Base-by-base conservation (phyloP, 805 yeast genomes). In the Wickerhamiella allomyrinae region DNA sequence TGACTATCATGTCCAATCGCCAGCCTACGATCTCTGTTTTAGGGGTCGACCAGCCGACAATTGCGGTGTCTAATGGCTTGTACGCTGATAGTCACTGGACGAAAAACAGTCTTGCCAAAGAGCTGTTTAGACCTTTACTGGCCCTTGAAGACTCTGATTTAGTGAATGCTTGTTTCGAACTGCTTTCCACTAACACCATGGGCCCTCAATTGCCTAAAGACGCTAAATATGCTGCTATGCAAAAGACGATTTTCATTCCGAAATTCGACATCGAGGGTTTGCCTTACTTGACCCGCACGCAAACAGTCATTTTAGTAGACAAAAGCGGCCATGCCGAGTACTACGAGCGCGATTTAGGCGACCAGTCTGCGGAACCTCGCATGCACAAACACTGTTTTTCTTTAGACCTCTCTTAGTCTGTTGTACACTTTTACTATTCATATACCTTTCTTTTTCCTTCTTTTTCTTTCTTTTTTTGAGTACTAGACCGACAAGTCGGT, bases 211-310 rank as follows among this genome's bases (percentile, higher is more conserved):
- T 27, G 15, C 17, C 48, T 6, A 48, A 48, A 17, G 43, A 52
- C 13, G 57, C 53, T 2, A 23, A 52, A 5, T 59, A 63, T 37
- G 71, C 68, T 22, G 57, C 66, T 29, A 65, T 84, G 41, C 67
- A 68, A 35, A 61, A 70, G 23, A 72, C 82, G 3, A 74, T 86
- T 5, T 84, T 76, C 53, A 71, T 86, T 8, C 94, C 94, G 2
- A 84, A 85, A 0, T 53, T 81, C 33, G 56, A 56, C 38, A 56
- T 62, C 5, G 47, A 55, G 8, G 53, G 49, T n/a, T 51, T 58
- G 34, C 57, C 62, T 52, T 87, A 85, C 55, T 95, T 95, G 0
- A 86, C 96, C 0, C 63, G 95, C 42, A 82, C 95, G 0, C 95
- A 86, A 57, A 84, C 94, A 0, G 71, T 85, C 2, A 67, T 85